Conservation (phyloP, 768 basidiomycete genomes). For the Pleurotus giganteus region DNA sequence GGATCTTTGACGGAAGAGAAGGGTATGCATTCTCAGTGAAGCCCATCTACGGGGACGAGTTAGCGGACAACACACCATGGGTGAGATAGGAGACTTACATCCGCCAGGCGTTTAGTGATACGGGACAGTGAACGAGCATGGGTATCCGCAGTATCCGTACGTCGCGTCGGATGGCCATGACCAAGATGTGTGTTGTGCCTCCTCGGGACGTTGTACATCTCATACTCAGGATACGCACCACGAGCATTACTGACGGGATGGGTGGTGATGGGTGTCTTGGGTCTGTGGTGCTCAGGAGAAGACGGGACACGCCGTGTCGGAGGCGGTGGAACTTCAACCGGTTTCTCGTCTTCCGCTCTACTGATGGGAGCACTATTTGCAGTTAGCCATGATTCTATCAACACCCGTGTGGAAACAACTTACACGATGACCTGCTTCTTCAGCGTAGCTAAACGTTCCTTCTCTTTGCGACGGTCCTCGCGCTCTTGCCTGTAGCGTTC, state of each 20-base stretch:
- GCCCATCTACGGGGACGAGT: conserved; percentile 57
- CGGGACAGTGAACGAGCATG: conserved; percentile 42
- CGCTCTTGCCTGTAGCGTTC: conserved; percentile 63
- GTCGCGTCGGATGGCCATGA: conserved; percentile 29
- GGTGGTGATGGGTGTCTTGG: conserved; percentile 16
- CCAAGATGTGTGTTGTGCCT: conserved; percentile 42
- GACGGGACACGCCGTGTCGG: conserved; percentile 12
- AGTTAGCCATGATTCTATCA: not conserved
- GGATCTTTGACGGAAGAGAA: conserved; percentile 47
- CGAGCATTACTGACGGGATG: conserved; percentile 63
- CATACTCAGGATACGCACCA: conserved; percentile 58
- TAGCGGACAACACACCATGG: not conserved
- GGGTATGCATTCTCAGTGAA: conserved; percentile 61
- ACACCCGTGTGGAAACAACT: not conserved
- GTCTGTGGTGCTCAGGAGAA: conserved; percentile 1
- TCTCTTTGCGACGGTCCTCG: conserved; percentile 43
- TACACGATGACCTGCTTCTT: not conserved
- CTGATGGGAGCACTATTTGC: not conserved
- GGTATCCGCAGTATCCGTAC: conserved; percentile 14
- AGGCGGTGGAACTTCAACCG: not conserved
- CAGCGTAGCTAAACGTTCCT: conserved; percentile 16
- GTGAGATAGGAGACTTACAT: conserved; percentile 42
- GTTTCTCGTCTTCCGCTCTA: not conserved
- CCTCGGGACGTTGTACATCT: conserved; percentile 59
- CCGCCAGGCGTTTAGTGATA: conserved; percentile 58